Conservation (phyloP, 805 yeast genomes). For the Lipomyces sp. region DNA sequence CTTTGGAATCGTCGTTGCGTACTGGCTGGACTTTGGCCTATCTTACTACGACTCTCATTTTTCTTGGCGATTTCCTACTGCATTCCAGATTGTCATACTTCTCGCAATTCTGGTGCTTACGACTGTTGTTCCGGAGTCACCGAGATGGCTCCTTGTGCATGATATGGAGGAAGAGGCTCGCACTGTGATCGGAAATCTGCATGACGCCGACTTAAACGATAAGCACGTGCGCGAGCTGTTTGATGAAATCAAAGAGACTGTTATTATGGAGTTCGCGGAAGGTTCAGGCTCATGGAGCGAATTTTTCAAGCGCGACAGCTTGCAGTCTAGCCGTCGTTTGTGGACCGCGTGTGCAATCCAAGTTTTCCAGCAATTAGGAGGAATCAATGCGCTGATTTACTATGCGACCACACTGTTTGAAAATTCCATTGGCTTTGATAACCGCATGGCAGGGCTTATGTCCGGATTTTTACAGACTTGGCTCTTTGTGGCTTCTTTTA, state of each 20-base stretch:
- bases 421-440: constrained; percentile 9
- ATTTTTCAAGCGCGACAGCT: neutral
- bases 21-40: constrained; percentile 66
- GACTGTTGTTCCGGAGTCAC: constrained; percentile 54
- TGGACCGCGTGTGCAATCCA: constrained; percentile 9
- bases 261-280: neutral
- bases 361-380: constrained; percentile 19
- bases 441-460: constrained; percentile 8
- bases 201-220: neutral
- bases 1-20: constrained; percentile 67
- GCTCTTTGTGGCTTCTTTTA: constrained; percentile 49
- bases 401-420: constrained; percentile 46
- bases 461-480: constrained; percentile 17
- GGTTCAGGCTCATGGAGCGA: constrained; percentile 3
- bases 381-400: constrained; percentile 23
- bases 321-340: constrained; percentile 4
- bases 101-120: constrained; percentile 52
- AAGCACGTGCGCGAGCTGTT: neutral
- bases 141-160: constrained; percentile 12
- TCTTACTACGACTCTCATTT: constrained; percentile 38
- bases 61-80: constrained; percentile 48
- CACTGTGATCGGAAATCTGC: neutral
- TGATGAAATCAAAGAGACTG: neutral
- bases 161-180: constrained; percentile 9
- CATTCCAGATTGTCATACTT: constrained; percentile 58